These are phyloP conservation scores for Conticribra weissflogii DNA, from an alignment of 108 stramenopile species.

Conservation along the genomic window DNA sequence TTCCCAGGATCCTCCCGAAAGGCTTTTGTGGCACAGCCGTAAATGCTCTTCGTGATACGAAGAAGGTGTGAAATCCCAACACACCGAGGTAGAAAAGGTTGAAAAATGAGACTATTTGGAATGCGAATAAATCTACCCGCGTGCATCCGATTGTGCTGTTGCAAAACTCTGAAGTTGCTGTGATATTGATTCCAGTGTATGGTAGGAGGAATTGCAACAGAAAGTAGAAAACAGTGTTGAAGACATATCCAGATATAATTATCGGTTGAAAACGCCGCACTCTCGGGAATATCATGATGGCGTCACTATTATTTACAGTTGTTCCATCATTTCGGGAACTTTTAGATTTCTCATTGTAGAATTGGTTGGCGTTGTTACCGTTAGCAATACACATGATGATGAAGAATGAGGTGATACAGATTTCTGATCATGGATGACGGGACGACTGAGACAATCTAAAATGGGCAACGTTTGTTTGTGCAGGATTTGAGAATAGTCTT, in stretches of 20 bases:
- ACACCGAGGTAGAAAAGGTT: slow-evolving; percentile 40
- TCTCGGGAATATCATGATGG: neutral
- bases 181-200: neutral
- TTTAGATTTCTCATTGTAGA: no score
- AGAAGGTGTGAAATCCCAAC: slow-evolving; percentile 45
- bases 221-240: slow-evolving; percentile 21
- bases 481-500: no score
- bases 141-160: slow-evolving; percentile 19
- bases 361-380: no score
- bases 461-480: no score
- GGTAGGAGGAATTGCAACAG: neutral
- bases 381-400: no score
- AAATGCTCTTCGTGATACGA: slow-evolving; percentile 20
- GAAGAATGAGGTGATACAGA: no score
- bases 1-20: slow-evolving; percentile 54
- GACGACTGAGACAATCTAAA: no score
- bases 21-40: slow-evolving; percentile 43
- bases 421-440: no score
- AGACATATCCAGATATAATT: slow-evolving; percentile 22
- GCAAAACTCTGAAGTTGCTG: slow-evolving; percentile 8
- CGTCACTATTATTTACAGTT: neutral
- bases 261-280: slow-evolving; percentile 9
- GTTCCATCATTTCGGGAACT: no score
- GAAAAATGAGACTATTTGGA: slow-evolving; percentile 47
- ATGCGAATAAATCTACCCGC: slow-evolving; percentile 53